These are phyloP conservation scores for Spizellomyces sp. DNA, from an alignment of 192 early-diverging fungal genomes.

Conservation along the genomic window DNA sequence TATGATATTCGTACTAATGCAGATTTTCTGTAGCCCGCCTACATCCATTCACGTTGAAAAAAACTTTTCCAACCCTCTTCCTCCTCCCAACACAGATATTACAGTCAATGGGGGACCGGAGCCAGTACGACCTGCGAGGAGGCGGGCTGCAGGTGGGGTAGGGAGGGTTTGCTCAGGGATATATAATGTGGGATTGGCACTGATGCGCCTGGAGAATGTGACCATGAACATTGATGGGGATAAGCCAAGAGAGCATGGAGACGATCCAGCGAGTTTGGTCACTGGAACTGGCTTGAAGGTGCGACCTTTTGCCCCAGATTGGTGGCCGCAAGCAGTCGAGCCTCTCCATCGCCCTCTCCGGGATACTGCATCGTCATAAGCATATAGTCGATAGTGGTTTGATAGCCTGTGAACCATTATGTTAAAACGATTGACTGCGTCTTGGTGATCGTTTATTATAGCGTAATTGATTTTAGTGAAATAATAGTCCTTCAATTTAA, in stretches of 20 bases:
- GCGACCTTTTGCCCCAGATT: constrained; percentile 31
- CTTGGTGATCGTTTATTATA: too few species aligned
- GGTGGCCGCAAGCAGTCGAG: constrained; percentile 33
- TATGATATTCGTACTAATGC: constrained; percentile 24
- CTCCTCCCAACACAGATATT: constrained; percentile 38
- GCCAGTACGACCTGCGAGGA: constrained; percentile 3
- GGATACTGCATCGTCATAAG: background rate
- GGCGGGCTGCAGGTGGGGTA: constrained; percentile 30
- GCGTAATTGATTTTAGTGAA: too few species aligned
- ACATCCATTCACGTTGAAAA: constrained; percentile 38
- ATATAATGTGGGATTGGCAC: constrained; percentile 83
- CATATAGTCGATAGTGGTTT: too few species aligned
- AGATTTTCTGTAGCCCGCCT: constrained; percentile 33
- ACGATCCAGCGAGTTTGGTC: constrained; percentile 1
- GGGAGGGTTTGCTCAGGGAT: constrained; percentile 69
- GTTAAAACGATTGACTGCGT: too few species aligned
- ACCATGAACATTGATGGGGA: too few species aligned
- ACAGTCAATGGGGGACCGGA: background rate
- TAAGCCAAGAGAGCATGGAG: too few species aligned
- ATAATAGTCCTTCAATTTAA: too few species aligned
- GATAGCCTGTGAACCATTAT: too few species aligned
- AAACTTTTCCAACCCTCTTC: constrained; percentile 17
- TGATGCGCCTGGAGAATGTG: constrained; percentile 78
- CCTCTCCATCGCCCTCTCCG: background rate
- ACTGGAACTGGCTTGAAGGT: constrained; percentile 20